Base-by-base conservation (phyloP, 495 filamentous ascomycete species). In the Chaetomium cochliodes region DNA sequence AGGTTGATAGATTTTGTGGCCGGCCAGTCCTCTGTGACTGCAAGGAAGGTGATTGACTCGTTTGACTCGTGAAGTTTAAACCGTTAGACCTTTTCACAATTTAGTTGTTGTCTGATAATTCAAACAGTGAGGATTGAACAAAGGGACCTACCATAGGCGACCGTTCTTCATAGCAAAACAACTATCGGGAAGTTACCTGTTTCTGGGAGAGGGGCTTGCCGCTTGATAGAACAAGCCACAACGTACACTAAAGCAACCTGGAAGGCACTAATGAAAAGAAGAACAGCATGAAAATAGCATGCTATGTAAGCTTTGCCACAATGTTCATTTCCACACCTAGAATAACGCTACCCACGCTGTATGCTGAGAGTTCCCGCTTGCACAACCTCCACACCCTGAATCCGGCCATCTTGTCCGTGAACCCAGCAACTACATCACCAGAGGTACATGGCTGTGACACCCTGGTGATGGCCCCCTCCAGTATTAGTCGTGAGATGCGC, bases 261-360 rank as follows among this genome's bases (percentile, higher is more conserved):
- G n/a, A n/a, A 22, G 53, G 3, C 53, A 41, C 18, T 11, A 25
- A 37, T 1, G 33, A 49, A 18, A 18, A 42, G 11, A 30, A 2
- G 47, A 30, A 47, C 18, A 12, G 49, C 0, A 46, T 33, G 15
- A 33, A 18, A 16, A 47, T 22, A 6, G 7, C 16, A 25, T 37
- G 28, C 41, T 12, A 9, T 16, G 25, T 26, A 16, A 8, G 7
- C 42, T 2, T 49, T 42, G 39, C 15, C 22, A 58, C 23, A 44
- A 47, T 0, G 22, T 59, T 25, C 47, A 49, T 30, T 59, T 20
- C 15, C 13, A 15, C 16, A 5, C 44, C n/a, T 47, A 59, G 1
- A 25, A 2, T 25, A 16, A 47, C 20, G 42, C 57, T 59, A 58
- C 39, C n/a, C 33, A 58, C 56, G 56, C 56, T 58, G 56, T 46